Evolutionary conservation across 2,329 filamentous ascomycete species (phyloP).

Genomic region (Leptodontidium sp.): DNA sequence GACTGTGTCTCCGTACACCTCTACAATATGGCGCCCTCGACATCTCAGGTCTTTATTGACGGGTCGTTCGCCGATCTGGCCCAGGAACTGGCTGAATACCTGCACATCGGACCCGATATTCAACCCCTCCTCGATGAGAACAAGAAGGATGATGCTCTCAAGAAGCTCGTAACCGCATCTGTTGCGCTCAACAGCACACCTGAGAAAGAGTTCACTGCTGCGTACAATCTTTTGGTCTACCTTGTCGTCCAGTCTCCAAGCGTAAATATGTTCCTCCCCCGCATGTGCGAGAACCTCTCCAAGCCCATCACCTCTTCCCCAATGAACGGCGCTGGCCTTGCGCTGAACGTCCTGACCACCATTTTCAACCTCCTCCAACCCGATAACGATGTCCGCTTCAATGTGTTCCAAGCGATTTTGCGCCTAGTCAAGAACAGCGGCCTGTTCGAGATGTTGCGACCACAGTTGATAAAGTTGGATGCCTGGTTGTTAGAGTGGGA

Average conservation of each 20-base stretch:
- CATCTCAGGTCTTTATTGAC: slow-evolving; percentile 76
- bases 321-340: slow-evolving; percentile 83
- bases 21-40: slow-evolving; percentile 40
- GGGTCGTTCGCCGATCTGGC: slow-evolving; percentile 92
- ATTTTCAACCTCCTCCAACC: slow-evolving; percentile 92
- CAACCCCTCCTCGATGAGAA: slow-evolving; percentile 75
- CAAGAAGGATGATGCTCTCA: slow-evolving; percentile 83
- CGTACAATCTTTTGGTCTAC: slow-evolving; percentile 96
- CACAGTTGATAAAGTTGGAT: slow-evolving; percentile 84
- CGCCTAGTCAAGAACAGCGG: slow-evolving; percentile 78
- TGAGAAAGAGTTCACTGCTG: slow-evolving; percentile 95
- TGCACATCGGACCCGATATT: slow-evolving; percentile 78
- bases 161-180: slow-evolving; percentile 87
- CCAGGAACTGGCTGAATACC: slow-evolving; percentile 92
- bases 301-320: slow-evolving; percentile 88
- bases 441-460: slow-evolving; percentile 84
- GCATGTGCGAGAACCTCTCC: slow-evolving; percentile 88
- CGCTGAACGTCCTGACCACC: slow-evolving; percentile 89
- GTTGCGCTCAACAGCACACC: slow-evolving; percentile 81
- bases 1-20: slow-evolving; percentile 25
- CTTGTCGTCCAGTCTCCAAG: slow-evolving; percentile 88
- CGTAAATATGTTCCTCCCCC: slow-evolving; percentile 84
- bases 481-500: slow-evolving; percentile 86
- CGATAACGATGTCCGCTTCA: slow-evolving; percentile 81
- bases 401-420: slow-evolving; percentile 89